A percentile compares a stretch with the other conserved stretches of the same genome.
phyloP scores from a whole-genome alignment of 139 green algal species.

The Haematococcus lacustris region DNA sequence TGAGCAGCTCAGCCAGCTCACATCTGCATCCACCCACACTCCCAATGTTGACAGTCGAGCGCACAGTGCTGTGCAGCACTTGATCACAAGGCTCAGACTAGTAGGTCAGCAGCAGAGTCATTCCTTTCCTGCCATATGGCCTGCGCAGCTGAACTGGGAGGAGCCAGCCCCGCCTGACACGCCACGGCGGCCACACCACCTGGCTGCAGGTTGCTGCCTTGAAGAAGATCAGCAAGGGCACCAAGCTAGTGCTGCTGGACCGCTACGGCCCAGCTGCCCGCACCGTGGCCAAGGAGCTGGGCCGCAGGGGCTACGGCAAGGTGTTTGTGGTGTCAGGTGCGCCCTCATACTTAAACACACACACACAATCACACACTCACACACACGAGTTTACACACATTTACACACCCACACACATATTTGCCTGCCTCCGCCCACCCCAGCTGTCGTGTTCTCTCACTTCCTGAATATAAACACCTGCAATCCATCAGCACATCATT shows the following conservation, averaged over 20 bases:
- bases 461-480: not conserved
- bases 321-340: constrained; percentile 25
- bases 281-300: constrained; percentile 64
- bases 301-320: constrained; percentile 55
- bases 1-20: too few relatives aligned
- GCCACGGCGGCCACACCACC: not conserved
- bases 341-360: not conserved
- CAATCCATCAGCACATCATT: too few relatives aligned
- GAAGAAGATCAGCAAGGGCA: constrained; percentile 54
- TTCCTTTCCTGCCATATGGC: too few relatives aligned
- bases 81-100: too few relatives aligned
- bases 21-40: too few relatives aligned
- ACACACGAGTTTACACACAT: not conserved
- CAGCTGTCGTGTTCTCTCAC: not conserved
- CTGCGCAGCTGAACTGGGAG: too few relatives aligned
- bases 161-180: too few relatives aligned
- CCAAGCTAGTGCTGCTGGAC: constrained; percentile 74
- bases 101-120: too few relatives aligned
- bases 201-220: constrained; percentile 40
- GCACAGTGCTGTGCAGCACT: too few relatives aligned
- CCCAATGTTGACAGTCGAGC: too few relatives aligned
- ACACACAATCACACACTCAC: not conserved
- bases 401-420: not conserved
- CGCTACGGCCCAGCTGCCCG: constrained; percentile 51
- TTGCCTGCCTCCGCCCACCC: not conserved